Evolutionary conservation across 192 early-diverging fungal species (phyloP).

Genomic region (Rhizophagus clarus): DNA sequence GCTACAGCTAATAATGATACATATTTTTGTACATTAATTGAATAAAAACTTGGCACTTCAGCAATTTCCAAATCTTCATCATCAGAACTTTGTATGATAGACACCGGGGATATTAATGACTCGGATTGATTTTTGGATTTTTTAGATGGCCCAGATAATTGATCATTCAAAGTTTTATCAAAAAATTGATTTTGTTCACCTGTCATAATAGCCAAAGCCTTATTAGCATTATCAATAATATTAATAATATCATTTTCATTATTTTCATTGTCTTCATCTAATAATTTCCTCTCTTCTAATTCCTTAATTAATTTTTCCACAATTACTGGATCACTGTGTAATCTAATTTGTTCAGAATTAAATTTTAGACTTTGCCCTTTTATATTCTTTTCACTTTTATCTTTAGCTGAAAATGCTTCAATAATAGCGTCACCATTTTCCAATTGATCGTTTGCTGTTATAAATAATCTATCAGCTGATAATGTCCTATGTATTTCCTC

Average conservation of each 20-base stretch:
- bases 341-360: neutral
- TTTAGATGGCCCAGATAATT: too few species aligned
- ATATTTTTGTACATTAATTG: conserved; percentile 22
- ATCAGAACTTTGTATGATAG: neutral
- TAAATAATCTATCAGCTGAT: conserved; percentile 38
- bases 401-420: neutral
- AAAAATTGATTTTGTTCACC: neutral
- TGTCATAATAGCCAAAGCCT: neutral
- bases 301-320: neutral
- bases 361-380: neutral
- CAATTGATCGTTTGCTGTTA: conserved; percentile 31
- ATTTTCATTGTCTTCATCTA: neutral
- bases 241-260: neutral
- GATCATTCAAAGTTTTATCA: too few species aligned
- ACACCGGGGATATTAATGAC: too few species aligned
- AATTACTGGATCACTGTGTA: conserved; percentile 1
- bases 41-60: neutral
- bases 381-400: neutral
- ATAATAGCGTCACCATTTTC: neutral
- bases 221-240: neutral
- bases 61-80: neutral
- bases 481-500: conserved; percentile 42
- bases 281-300: neutral
- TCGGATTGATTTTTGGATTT: too few species aligned
- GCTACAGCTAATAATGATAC: conserved; percentile 39